Conservation (phyloP, 2,329 filamentous ascomycete species). For the Lachnellula hyalina region DNA sequence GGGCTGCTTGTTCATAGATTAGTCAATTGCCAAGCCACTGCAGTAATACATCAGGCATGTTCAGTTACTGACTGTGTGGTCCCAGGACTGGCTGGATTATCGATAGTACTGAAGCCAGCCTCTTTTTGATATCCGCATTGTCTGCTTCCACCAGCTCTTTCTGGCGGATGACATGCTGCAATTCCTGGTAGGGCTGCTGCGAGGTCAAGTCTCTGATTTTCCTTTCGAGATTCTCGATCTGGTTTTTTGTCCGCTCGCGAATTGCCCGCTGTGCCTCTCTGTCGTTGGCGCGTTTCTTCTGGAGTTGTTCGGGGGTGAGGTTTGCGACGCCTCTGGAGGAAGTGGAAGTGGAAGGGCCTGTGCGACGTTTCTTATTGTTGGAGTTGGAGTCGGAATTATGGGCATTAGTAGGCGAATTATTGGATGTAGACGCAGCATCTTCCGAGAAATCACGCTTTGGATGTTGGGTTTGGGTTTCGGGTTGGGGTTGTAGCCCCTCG, state of each 20-base stretch:
- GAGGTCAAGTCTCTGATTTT: conserved; percentile 69
- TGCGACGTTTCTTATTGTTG: conserved; percentile 36
- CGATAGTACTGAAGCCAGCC: conserved; percentile 58
- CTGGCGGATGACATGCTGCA: conserved; percentile 68
- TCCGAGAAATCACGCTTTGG: conserved; percentile 21
- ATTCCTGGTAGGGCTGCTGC: conserved; percentile 77
- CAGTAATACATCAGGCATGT: no score
- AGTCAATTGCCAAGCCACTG: neutral
- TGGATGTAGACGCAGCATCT: conserved; percentile 11
- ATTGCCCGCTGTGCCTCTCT: conserved; percentile 86
- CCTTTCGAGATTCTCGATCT: conserved; percentile 74
- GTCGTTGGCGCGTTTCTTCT: conserved; percentile 87
- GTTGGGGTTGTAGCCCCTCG: neutral
- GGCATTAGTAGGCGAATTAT: conserved; percentile 8
- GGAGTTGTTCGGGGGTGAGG: conserved; percentile 81
- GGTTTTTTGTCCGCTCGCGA: conserved; percentile 77
- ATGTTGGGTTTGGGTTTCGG: neutral
- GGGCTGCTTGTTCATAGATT: conserved; percentile 1
- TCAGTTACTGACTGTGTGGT: conserved; percentile 24
- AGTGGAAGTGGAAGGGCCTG: conserved; percentile 33
- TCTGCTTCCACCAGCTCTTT: conserved; percentile 75
- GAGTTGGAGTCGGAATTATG: conserved; percentile 1
- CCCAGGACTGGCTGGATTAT: conserved; percentile 56
- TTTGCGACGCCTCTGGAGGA: conserved; percentile 77
- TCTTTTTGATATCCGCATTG: conserved; percentile 70